Base-by-base conservation (phyloP, 2,329 filamentous ascomycete genomes). In the Epichloe bromicola region DNA sequence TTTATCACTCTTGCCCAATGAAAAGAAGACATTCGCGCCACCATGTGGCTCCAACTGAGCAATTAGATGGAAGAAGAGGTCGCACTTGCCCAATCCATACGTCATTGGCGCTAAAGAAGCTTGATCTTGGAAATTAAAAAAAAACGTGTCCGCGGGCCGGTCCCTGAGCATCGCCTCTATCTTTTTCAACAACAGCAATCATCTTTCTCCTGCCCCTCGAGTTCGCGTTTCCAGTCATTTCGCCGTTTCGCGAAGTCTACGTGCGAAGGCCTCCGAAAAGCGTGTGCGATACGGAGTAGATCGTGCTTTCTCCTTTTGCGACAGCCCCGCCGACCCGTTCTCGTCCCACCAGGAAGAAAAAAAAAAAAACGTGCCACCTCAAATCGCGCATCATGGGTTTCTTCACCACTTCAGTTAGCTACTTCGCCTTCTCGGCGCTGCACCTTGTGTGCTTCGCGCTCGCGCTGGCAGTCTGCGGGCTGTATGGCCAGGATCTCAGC, bases 401-500 rank as follows among this genome's bases (percentile, higher is more conserved):
- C 53, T 61, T 72, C 47, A 70, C 68, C 53, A 64, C 74, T 49
- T 61, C 70, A 19, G 50, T 66, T 60, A 69, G 71, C 64, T 79
- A 78, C 56, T 58, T 82, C 58, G 61, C 73, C 57, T 84, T 85
- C 61, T 69, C 74, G 23, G 57, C 75, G 56, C 68, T 89, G n/a
- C 85, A 90, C 63, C 74, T 90, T 65, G 68, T 83, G 54, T 86
- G 91, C 61, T 83, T 95, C 61, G 75, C 86, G 52, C 74, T 94
- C 56, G 87, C 82, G 14, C 68, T 95, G 52, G 78, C 85, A 1
- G 85, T 93, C 50, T 82, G 84, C 56, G 89, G 85, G 1, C 78
- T 95, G 19, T 95, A 93, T 57, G 86, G 82, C 37, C 68, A 75
- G 23, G 85, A 91, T 61, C 69, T 93, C 5, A 67, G 79, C 54